Evolutionary conservation across 306 rosid genomes (phyloP).

Genomic region (Vicia villosa): DNA sequence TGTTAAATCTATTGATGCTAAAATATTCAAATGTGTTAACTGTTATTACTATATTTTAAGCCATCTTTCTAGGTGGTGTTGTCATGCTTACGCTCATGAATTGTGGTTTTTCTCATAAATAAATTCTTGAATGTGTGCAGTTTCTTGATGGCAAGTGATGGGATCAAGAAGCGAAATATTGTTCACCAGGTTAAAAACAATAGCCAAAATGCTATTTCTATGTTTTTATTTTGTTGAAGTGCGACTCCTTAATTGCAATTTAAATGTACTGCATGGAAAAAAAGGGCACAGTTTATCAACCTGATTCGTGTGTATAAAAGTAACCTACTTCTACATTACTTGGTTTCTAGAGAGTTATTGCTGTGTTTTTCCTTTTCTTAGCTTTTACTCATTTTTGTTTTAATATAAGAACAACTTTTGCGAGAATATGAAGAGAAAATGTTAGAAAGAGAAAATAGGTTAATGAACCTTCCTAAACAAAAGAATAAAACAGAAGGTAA

Average conservation of each 20-base stretch:
- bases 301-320: background rate
- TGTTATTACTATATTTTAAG: constrained; percentile 26
- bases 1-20: constrained; percentile 22
- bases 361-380: background rate
- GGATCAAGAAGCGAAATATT: constrained; percentile 75
- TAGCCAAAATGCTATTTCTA: background rate
- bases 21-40: constrained; percentile 19
- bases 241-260: background rate
- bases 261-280: constrained; percentile 10
- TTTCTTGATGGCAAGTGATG: constrained; percentile 95
- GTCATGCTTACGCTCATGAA: constrained; percentile 9
- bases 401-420: background rate
- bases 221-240: constrained; percentile 21
- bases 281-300: background rate
- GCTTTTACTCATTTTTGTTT: background rate
- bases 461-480: background rate
- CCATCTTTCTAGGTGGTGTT: background rate
- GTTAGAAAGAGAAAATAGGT: constrained; percentile 7
- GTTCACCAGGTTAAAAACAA: constrained; percentile 64
- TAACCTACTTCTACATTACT: background rate
- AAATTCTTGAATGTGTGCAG: constrained; percentile 49
- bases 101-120: constrained; percentile 38
- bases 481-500: background rate
- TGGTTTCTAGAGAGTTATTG: constrained; percentile 9
- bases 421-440: background rate